A percentile compares a stretch with the other conserved stretches of the same genome.
Evolutionary conservation across 78 protist genomes (phyloP).

Genomic region (Creolimax fragrantissima): DNA sequence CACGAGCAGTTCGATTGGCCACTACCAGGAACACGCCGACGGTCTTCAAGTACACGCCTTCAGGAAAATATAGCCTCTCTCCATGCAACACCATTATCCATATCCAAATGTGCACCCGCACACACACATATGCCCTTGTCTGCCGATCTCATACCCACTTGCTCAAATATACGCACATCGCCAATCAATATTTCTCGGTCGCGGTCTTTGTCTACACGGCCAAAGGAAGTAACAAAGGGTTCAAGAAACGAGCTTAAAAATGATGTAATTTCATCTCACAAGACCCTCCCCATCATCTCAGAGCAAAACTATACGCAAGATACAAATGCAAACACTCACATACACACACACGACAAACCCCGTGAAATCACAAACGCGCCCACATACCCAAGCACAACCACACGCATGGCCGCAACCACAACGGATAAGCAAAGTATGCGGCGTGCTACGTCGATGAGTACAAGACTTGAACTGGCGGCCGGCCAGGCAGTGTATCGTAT

Average conservation of each 20-base stretch:
- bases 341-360: background rate
- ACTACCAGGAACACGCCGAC: background rate
- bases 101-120: background rate
- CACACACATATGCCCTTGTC: background rate
- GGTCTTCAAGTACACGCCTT: background rate
- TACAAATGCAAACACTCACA: background rate
- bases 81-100: background rate
- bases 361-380: background rate
- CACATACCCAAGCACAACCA: background rate
- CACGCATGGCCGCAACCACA: background rate
- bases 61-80: background rate
- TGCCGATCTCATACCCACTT: background rate
- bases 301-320: background rate
- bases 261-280: no score
- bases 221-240: no score
- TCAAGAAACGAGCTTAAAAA: no score
- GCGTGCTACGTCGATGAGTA: no score
- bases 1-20: constrained; percentile 4
- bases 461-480: no score
- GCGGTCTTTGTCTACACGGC: no score
- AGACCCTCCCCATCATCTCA: no score
- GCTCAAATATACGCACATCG: no score
- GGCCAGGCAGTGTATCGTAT: no score
- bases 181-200: no score
- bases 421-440: no score